A percentile compares a stretch with the other conserved stretches of the same genome.
phyloP scores from a whole-genome alignment of 441 rosid genomes.

The Flueggea neowawraea region DNA sequence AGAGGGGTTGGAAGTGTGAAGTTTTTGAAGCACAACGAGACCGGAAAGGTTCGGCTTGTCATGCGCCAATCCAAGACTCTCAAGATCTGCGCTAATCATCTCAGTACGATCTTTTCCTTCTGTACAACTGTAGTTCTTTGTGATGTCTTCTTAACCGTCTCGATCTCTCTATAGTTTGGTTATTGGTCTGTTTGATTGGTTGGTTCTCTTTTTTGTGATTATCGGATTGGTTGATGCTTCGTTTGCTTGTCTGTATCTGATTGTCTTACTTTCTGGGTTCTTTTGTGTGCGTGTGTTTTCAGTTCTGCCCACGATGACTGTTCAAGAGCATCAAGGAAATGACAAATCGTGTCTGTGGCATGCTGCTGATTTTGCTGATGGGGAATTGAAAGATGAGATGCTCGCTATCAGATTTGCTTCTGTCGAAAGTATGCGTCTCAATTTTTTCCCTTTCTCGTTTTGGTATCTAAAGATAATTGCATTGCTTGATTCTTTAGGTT shows the following conservation, averaged over 20 bases:
- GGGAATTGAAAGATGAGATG: slow-evolving; percentile 80
- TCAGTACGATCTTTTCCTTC: slow-evolving; percentile 27
- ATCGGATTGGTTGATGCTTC: not conserved
- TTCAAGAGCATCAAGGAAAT: slow-evolving; percentile 86
- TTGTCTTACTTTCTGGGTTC: not conserved
- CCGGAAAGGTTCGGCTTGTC: slow-evolving; percentile 75
- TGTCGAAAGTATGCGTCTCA: slow-evolving; percentile 58
- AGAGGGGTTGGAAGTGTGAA: slow-evolving; percentile 84
- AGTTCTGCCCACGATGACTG: slow-evolving; percentile 64
- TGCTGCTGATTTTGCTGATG: slow-evolving; percentile 83
- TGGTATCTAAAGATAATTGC: not conserved
- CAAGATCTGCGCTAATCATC: slow-evolving; percentile 96
- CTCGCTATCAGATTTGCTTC: slow-evolving; percentile 83
- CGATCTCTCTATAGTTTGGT: not conserved
- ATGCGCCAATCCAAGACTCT: slow-evolving; percentile 90
- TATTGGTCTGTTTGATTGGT: no score
- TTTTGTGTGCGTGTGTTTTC: slow-evolving; percentile 3
- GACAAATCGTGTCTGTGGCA: slow-evolving; percentile 95
- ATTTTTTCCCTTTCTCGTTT: not conserved
- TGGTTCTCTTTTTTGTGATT: not conserved
- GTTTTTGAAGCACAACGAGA: slow-evolving; percentile 70
- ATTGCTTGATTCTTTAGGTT: not conserved
- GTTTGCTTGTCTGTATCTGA: not conserved
- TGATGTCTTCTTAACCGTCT: not conserved
- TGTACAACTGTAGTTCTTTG: not conserved